phyloP scores from a whole-genome alignment of 495 filamentous ascomycete genomes.

The Talaromyces wortmannii region DNA sequence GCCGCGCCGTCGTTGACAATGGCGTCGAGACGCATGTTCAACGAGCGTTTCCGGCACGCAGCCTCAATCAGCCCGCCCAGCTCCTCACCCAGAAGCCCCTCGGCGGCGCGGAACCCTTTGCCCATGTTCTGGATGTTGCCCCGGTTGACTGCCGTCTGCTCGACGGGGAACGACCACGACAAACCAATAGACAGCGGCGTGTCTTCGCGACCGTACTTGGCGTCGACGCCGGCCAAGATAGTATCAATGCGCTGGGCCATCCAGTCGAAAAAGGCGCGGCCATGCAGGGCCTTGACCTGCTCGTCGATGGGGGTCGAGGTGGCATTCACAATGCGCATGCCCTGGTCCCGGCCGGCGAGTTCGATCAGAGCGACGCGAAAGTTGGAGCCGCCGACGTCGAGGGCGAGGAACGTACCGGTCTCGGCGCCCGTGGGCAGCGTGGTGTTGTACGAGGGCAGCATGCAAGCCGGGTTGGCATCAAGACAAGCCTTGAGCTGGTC shows the following conservation, averaged over 20 bases:
- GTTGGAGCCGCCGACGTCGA: conserved; percentile 64
- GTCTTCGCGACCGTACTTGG: conserved; percentile 28
- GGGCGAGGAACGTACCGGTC: conserved; percentile 50
- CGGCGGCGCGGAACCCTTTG: conserved; percentile 57
- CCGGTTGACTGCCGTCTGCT: conserved; percentile 53
- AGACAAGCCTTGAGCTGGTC: conserved; percentile 50
- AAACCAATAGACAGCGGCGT: conserved; percentile 49
- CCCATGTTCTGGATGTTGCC: conserved; percentile 58
- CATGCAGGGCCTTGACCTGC: conserved; percentile 43
- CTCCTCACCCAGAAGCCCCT: conserved; percentile 50
- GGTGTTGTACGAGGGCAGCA: conserved; percentile 62
- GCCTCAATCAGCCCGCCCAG: conserved; percentile 50
- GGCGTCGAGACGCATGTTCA: conserved; percentile 53
- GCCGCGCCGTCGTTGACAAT: conserved; percentile 84
- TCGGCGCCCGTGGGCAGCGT: conserved; percentile 54
- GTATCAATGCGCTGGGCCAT: conserved; percentile 56
- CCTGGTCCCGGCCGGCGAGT: conserved; percentile 40
- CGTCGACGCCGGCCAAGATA: conserved; percentile 34
- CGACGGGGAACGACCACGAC: conserved; percentile 65
- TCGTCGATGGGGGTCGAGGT: conserved; percentile 48
- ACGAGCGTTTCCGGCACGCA: conserved; percentile 43
- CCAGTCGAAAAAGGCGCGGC: conserved; percentile 60
- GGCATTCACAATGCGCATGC: conserved; percentile 44
- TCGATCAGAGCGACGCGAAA: conserved; percentile 58
- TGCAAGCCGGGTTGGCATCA: conserved; percentile 47